Evolutionary conservation across 2,329 filamentous ascomycete species (phyloP).

Genomic region (Scedosporium apiospermum): DNA sequence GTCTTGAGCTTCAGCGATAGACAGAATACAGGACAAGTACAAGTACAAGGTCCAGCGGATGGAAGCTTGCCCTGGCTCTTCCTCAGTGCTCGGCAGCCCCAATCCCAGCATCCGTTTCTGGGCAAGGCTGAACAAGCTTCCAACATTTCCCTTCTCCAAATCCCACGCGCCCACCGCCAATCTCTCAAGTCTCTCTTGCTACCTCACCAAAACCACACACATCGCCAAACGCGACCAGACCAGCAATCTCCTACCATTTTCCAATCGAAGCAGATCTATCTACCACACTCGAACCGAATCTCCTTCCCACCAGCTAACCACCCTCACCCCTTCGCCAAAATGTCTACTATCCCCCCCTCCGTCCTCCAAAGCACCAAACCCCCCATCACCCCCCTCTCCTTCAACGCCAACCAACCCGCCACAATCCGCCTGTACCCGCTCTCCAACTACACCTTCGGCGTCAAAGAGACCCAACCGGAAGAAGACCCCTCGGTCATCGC

Average conservation of each 20-base stretch:
- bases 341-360: constrained; percentile 77
- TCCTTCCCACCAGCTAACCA: neutral
- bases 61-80: neutral
- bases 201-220: too few relatives aligned
- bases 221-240: too few relatives aligned
- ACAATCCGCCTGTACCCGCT: constrained; percentile 89
- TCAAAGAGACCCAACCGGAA: constrained; percentile 96
- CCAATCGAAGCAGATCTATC: neutral
- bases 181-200: too few relatives aligned
- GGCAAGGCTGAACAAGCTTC: too few relatives aligned
- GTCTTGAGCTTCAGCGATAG: too few relatives aligned
- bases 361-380: constrained; percentile 69
- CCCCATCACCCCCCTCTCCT: constrained; percentile 70
- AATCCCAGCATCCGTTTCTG: too few relatives aligned
- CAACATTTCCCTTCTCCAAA: too few relatives aligned
- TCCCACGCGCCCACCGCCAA: too few relatives aligned
- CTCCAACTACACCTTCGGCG: constrained; percentile 97
- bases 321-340: constrained; percentile 24
- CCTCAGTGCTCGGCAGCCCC: too few relatives aligned
- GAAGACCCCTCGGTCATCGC: constrained; percentile 94
- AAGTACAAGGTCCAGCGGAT: neutral
- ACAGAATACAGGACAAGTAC: neutral
- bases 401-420: constrained; percentile 80
- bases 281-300: neutral
- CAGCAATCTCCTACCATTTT: neutral